These are phyloP conservation scores for Fusarium poae DNA, from an alignment of 2,329 filamentous ascomycete genomes.

Conservation along the genomic window DNA sequence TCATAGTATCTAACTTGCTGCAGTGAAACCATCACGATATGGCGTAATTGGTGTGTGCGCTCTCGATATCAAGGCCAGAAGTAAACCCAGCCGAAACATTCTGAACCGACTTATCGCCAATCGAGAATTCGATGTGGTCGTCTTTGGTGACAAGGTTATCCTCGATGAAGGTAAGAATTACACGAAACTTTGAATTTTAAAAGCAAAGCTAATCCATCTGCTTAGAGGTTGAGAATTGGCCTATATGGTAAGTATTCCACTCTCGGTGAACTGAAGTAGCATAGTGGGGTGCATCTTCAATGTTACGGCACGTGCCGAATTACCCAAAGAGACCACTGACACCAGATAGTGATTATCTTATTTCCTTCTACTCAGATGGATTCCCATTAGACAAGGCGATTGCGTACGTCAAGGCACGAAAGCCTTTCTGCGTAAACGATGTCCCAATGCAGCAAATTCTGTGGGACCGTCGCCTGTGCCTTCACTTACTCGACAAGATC, in stretches of 20 bases:
- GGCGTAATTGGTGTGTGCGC: slow-evolving; percentile 93
- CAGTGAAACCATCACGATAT: slow-evolving; percentile 69
- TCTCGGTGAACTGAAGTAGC: slow-evolving; percentile 54
- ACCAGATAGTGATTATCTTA: slow-evolving; percentile 80
- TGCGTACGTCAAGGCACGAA: slow-evolving; percentile 90
- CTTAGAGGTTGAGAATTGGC: slow-evolving; percentile 91
- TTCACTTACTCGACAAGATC: slow-evolving; percentile 89
- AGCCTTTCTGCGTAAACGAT: slow-evolving; percentile 98
- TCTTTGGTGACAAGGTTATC: slow-evolving; percentile 99
- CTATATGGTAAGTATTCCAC: slow-evolving; percentile 74
- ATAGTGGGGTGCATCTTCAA: slow-evolving; percentile 47
- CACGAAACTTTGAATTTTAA: slow-evolving; percentile 11
- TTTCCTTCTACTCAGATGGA: slow-evolving; percentile 98
- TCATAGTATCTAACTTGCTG: slow-evolving; percentile 47
- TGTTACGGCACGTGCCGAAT: slow-evolving; percentile 47
- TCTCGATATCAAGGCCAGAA: slow-evolving; percentile 93
- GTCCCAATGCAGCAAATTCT: slow-evolving; percentile 96
- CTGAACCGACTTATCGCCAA: slow-evolving; percentile 91
- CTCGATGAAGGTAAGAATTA: slow-evolving; percentile 80
- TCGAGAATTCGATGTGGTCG: slow-evolving; percentile 93
- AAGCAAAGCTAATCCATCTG: slow-evolving; percentile 26
- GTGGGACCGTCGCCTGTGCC: slow-evolving; percentile 93
- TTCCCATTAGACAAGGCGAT: slow-evolving; percentile 98
- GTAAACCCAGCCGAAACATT: slow-evolving; percentile 97
- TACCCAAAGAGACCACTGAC: slow-evolving; percentile 44